phyloP scores from a whole-genome alignment of 73 alveolate species.

The Strombidium stylifer region DNA sequence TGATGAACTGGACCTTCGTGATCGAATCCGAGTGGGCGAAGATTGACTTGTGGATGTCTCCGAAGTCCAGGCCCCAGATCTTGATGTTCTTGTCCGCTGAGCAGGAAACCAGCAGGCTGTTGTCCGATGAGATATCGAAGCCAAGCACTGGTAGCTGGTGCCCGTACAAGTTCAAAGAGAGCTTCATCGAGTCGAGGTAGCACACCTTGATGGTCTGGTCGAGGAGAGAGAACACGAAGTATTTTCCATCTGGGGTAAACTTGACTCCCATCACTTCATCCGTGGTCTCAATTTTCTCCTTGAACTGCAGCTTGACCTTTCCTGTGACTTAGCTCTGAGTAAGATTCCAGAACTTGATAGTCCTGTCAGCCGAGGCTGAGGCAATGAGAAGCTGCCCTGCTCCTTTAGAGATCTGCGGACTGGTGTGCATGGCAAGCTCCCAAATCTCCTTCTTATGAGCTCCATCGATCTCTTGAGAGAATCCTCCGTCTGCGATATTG shows the following conservation, averaged over 20 bases:
- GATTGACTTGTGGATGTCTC: slow-evolving; percentile 92
- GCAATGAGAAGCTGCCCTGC: slow-evolving; percentile 58
- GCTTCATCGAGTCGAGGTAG: slow-evolving; percentile 86
- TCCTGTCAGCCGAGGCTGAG: slow-evolving; percentile 70
- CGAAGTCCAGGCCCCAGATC: slow-evolving; percentile 98
- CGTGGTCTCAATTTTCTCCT: slow-evolving; percentile 54
- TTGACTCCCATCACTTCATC: slow-evolving; percentile 64
- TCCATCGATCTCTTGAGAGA: slow-evolving; percentile 25
- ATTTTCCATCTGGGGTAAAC: slow-evolving; percentile 80
- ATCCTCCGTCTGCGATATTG: slow-evolving; percentile 37
- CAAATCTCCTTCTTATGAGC: slow-evolving; percentile 66
- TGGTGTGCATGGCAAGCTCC: slow-evolving; percentile 73
- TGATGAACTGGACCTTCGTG: slow-evolving; percentile 89
- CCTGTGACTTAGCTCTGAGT: slow-evolving; percentile 19
- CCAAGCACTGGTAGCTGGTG: slow-evolving; percentile 89
- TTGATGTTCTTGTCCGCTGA: slow-evolving; percentile 94
- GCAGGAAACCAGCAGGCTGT: slow-evolving; percentile 79
- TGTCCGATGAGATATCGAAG: slow-evolving; percentile 90
- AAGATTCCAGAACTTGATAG: slow-evolving; percentile 69
- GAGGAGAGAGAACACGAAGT: slow-evolving; percentile 79
- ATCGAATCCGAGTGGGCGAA: slow-evolving; percentile 86
- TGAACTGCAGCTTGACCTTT: slow-evolving; percentile 24
- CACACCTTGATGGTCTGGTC: slow-evolving; percentile 84
- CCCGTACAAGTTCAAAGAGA: slow-evolving; percentile 85
- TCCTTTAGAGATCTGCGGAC: slow-evolving; percentile 46